Evolutionary conservation across 2,329 filamentous ascomycete genomes (phyloP), one percentile per base, ranked within the genome.

Genomic region (Achaetomium macrosporum): DNA sequence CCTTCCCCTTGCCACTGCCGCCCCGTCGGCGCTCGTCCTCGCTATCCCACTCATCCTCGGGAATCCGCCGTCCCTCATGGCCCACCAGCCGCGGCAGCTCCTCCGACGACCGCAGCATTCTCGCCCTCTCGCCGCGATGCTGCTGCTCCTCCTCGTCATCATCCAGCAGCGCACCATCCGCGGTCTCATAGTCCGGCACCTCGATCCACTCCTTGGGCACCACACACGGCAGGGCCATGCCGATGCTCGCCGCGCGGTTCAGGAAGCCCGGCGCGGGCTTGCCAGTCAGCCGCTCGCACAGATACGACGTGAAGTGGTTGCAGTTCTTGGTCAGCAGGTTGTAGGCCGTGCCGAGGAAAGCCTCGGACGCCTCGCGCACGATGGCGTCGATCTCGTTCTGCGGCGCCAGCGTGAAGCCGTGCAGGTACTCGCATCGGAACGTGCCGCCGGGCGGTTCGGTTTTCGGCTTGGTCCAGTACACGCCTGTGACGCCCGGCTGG

Each of bases 271-370:
- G 89, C 0, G 86, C 87, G 1, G 82, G 73, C 42, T 81, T 78
- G 6, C 84, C 82, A 2, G 87, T 92, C 50, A 95, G 76, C 59
- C 80, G 81, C 66, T 85, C 76, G 69, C 87, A 90, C 16, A 95
- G 77, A 62, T 86, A 82, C 17, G 82, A 83, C 2, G 88, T 92
- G 67, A 95, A 95, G 67, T 95, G 89, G 67, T 95, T 95, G 77
- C 89, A 95, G 69, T 95, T 95, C 61, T 83, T 83, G 17, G 84
- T 90, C 42, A 95, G 76, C 13, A 95, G 78, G 64, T 93, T 92
- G 69, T 95, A 93, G 13, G 79, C 79, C 0, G 83, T 83, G 20
- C 89, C 89, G 52, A 83, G 77, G 63, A 93, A 95, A 60, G 84
- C 77, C 40, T 85, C 78, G 1, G 85, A 88, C 12, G 84, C 85